Evolutionary conservation across 225 moss, liverwort and hornwort species (phyloP).

Genomic region (Sphagnum contortum): DNA sequence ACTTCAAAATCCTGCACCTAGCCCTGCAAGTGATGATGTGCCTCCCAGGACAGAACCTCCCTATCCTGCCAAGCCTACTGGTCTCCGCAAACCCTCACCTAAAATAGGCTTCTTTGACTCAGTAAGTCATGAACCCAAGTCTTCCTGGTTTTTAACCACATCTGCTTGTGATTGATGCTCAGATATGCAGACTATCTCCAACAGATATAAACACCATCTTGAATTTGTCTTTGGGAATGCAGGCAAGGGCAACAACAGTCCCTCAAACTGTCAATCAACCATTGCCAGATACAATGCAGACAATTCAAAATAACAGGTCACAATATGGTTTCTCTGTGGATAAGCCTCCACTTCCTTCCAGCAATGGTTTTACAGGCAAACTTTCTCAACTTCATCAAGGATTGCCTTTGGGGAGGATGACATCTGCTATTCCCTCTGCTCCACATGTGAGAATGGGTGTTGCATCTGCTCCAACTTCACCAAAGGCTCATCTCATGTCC

Average conservation of each 20-base stretch:
- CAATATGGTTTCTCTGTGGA: constrained; percentile 14
- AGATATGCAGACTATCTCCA: too few relatives aligned
- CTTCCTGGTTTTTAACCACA: too few relatives aligned
- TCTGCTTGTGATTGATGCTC: too few relatives aligned
- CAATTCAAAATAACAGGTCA: constrained; percentile 14
- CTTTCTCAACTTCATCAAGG: constrained; percentile 11
- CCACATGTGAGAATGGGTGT: constrained; percentile 29
- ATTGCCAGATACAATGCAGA: constrained; percentile 7
- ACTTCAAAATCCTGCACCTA: constrained; percentile 14
- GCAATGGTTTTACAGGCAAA: constrained; percentile 1
- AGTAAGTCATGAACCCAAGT: constrained; percentile 12
- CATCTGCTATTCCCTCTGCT: constrained; percentile 28
- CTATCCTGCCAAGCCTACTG: constrained; percentile 30
- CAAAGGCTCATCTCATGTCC: constrained; percentile 12
- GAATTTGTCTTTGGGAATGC: background rate
- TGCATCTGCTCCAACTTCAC: constrained; percentile 39
- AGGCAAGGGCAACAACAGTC: constrained; percentile 34
- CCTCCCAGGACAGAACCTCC: constrained; percentile 12
- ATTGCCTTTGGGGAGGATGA: background rate
- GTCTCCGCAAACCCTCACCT: constrained; percentile 53
- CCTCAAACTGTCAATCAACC: constrained; percentile 22
- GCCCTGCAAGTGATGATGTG: constrained; percentile 1
- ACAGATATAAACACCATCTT: too few relatives aligned
- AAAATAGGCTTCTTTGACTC: constrained; percentile 55
- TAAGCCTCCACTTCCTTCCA: background rate